These are phyloP conservation scores for Penicillium angulare DNA, from an alignment of 495 filamentous ascomycete species.

Conservation along the genomic window DNA sequence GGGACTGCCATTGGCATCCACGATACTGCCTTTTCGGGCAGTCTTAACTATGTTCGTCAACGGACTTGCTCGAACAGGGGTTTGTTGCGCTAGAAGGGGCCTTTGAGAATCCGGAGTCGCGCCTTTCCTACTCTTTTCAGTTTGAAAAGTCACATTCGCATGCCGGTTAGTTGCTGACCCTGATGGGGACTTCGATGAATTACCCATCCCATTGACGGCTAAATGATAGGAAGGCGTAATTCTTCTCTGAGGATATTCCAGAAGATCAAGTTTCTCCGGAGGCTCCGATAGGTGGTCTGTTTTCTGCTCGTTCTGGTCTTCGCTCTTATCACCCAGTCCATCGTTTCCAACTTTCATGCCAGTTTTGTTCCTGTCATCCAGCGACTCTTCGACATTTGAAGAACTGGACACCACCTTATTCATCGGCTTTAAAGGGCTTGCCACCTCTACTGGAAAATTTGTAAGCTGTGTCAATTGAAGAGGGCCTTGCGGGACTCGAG, in stretches of 20 bases:
- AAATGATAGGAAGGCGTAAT: neutral
- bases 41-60: neutral
- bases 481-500: neutral
- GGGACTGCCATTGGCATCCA: slow-evolving; percentile 34
- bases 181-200: no score
- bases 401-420: neutral
- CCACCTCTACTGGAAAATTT: neutral
- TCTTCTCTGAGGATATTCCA: neutral
- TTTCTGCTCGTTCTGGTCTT: no score
- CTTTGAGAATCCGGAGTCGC: slow-evolving; percentile 22
- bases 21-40: slow-evolving; percentile 14
- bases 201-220: no score
- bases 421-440: neutral
- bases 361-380: neutral
- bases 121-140: neutral
- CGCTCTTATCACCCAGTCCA: no score
- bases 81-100: slow-evolving; percentile 14
- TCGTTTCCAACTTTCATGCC: neutral
- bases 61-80: neutral
- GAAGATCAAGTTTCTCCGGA: neutral
- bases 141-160: neutral
- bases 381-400: neutral
- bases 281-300: neutral
- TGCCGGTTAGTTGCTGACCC: no score
- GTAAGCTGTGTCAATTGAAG: neutral